These are phyloP conservation scores for Schwanniomyces etchellsii DNA, from an alignment of 1,139 yeast species.

Conservation along the genomic window DNA sequence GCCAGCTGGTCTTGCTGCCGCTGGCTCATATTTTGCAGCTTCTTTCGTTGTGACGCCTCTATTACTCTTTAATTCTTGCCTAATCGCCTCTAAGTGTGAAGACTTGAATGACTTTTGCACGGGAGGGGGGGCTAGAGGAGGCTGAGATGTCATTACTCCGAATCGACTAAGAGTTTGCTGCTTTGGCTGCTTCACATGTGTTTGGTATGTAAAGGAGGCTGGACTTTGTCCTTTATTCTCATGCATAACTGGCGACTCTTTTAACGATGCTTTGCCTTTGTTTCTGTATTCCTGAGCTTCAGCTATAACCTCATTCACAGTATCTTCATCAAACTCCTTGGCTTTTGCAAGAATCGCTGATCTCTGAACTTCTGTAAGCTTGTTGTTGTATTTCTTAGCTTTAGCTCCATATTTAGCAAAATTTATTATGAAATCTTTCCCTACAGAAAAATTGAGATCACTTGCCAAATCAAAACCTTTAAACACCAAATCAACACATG, in stretches of 20 bases:
- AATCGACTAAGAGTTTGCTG: slow-evolving; percentile 50
- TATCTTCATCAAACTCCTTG: slow-evolving; percentile 40
- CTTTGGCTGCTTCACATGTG: slow-evolving; percentile 18
- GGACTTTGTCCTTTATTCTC: slow-evolving; percentile 8
- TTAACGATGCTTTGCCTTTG: slow-evolving; percentile 5
- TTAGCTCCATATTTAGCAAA: slow-evolving; percentile 62
- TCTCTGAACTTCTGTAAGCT: slow-evolving; percentile 55
- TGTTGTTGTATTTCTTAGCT: slow-evolving; percentile 62
- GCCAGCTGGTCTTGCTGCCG: slow-evolving; percentile 81
- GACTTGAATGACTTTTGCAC: slow-evolving; percentile 28
- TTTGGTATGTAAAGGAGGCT: slow-evolving; percentile 20
- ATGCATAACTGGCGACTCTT: slow-evolving; percentile 2
- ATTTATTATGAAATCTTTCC: slow-evolving; percentile 40
- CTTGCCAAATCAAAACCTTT: slow-evolving; percentile 61
- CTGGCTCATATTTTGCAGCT: slow-evolving; percentile 31
- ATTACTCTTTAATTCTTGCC: slow-evolving; percentile 28
- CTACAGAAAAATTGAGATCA: slow-evolving; percentile 44
- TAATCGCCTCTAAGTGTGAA: slow-evolving; percentile 33
- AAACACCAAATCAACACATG: slow-evolving; percentile 69
- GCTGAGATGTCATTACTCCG: slow-evolving; percentile 32
- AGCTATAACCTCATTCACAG: slow-evolving; percentile 48
- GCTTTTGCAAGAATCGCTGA: slow-evolving; percentile 54
- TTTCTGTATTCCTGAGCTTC: slow-evolving; percentile 33
- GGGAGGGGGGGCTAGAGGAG: slow-evolving; percentile 38
- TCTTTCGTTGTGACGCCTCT: slow-evolving; percentile 20